Conservation (phyloP, 805 yeast species). For the Blastobotrys peoriensis region DNA sequence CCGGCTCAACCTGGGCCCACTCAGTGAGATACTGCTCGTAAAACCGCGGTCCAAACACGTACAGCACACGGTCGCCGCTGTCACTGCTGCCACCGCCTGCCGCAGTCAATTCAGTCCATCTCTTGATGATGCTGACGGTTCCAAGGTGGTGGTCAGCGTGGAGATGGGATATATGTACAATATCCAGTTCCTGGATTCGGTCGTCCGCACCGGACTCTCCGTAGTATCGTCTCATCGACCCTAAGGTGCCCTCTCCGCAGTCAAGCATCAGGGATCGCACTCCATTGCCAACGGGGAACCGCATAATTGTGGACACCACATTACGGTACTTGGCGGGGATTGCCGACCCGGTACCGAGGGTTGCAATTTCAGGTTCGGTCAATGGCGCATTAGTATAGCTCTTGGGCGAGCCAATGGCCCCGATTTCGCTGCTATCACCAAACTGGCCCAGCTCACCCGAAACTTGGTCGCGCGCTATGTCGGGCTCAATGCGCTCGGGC, state of each 20-base stretch:
- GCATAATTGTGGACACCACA: slow-evolving; percentile 71
- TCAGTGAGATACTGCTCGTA: slow-evolving; percentile 61
- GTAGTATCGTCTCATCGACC: slow-evolving; percentile 58
- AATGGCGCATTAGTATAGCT: neutral
- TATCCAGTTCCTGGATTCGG: slow-evolving; percentile 53
- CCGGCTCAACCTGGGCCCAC: slow-evolving; percentile 50
- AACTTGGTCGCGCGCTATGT: neutral
- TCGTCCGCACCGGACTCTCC: slow-evolving; percentile 45
- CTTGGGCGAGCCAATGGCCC: neutral
- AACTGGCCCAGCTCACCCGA: neutral
- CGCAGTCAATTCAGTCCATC: slow-evolving; percentile 42
- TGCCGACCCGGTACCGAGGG: slow-evolving; percentile 92
- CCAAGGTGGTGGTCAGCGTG: slow-evolving; percentile 99
- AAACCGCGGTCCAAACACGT: slow-evolving; percentile 70
- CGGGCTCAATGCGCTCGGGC: slow-evolving; percentile 2
- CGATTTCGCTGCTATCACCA: neutral
- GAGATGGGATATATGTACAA: slow-evolving; percentile 76
- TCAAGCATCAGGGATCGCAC: slow-evolving; percentile 53
- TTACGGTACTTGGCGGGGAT: slow-evolving; percentile 79
- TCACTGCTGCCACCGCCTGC: slow-evolving; percentile 14
- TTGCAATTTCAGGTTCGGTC: slow-evolving; percentile 47
- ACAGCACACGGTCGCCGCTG: slow-evolving; percentile 32
- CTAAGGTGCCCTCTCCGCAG: slow-evolving; percentile 93
- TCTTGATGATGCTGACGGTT: slow-evolving; percentile 55
- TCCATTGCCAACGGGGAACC: slow-evolving; percentile 46